Base-by-base conservation (phyloP, 2,329 filamentous ascomycete genomes). In the Pestalotiopsis sp. region DNA sequence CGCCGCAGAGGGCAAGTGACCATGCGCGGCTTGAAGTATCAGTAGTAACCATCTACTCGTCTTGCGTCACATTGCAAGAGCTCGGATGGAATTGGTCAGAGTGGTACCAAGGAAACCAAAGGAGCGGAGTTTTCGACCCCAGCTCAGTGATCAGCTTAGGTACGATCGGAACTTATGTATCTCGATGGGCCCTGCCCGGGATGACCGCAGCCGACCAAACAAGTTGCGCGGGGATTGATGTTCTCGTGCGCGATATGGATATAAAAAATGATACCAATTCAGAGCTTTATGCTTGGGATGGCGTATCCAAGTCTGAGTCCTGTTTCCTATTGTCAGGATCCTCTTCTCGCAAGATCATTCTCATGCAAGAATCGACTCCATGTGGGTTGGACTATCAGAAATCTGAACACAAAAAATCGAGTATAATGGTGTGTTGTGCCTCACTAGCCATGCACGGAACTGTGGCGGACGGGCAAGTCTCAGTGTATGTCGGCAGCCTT, bases 381-480 rank as follows among this genome's bases (percentile, higher is more conserved):
- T 27, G 14, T 59, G 57, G 57, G 7, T 59, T 36, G 57, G 57
- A 59, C 57, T 59, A 23, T 23, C 23, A 59, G 23, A 59, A 20
- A 23, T 52, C 5, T 36, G 14, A 52, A 52, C 14, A 23, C 7
- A 20, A 52, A 36, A 52, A 62, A 66, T 20, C 52, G 71, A 68
- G 66, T 68, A 70, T 60, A 67, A 68, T 70, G 61, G 67, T 61
- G 68, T 70, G 70, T 70, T 69, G 66, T 72, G 69, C 66, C 62
- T 69, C 64, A 69, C 66, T 72, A 62, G 64, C 67, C 68, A 68
- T 74, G 72, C 69, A 74, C 72, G 71, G 63, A 70, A 65, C 56
- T 71, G 69, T 70, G 68, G 70, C 61, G 69, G 52, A 27, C 39
- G 68, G 27, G 38, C 25, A 31, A 45, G 63, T 66, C 41, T 66